Conservation (phyloP, 2,329 filamentous ascomycete genomes). For the Aspergillus puulaauensis region DNA sequence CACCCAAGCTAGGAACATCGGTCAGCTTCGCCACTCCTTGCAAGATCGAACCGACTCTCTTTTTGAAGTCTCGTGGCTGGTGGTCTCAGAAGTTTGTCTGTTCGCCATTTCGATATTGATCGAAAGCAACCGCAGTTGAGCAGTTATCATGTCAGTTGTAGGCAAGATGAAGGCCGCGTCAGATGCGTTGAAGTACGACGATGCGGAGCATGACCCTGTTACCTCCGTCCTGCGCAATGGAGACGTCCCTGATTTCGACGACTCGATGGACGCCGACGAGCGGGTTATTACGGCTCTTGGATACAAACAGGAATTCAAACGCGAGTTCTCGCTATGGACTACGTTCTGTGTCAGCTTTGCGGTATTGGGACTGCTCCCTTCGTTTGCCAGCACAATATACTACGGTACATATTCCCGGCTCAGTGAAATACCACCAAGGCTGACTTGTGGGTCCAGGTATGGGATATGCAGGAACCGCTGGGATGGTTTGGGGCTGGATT, state of each 20-base stretch:
- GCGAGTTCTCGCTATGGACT: slow-evolving; percentile 72
- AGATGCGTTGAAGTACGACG: slow-evolving; percentile 18
- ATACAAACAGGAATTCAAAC: slow-evolving; percentile 64
- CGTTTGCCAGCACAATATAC: slow-evolving; percentile 68
- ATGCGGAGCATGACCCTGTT: slow-evolving; percentile 32
- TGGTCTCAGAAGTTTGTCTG: not conserved
- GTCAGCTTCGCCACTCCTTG: not conserved
- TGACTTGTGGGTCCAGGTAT: slow-evolving; percentile 30
- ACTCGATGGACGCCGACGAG: slow-evolving; percentile 42
- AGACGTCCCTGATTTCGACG: slow-evolving; percentile 36
- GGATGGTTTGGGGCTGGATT: slow-evolving; percentile 76
- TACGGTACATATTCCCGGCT: slow-evolving; percentile 56
- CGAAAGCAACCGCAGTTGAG: not conserved
- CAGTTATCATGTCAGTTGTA: slow-evolving; percentile 2
- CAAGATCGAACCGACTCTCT: not conserved
- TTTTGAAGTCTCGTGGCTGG: not conserved
- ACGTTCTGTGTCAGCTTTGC: slow-evolving; percentile 74
- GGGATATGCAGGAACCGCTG: slow-evolving; percentile 58
- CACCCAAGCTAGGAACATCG: not conserved
- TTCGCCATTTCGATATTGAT: not conserved
- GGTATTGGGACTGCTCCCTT: slow-evolving; percentile 68
- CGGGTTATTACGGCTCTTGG: slow-evolving; percentile 43
- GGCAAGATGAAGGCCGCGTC: slow-evolving; percentile 5
- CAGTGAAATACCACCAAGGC: not conserved
- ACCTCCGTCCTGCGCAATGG: slow-evolving; percentile 38